Percentiles rank a stretch among this genome's conserved stretches.
phyloP scores from a whole-genome alignment of 169 alveolate species.

The Cyclospora cayetanensis region DNA sequence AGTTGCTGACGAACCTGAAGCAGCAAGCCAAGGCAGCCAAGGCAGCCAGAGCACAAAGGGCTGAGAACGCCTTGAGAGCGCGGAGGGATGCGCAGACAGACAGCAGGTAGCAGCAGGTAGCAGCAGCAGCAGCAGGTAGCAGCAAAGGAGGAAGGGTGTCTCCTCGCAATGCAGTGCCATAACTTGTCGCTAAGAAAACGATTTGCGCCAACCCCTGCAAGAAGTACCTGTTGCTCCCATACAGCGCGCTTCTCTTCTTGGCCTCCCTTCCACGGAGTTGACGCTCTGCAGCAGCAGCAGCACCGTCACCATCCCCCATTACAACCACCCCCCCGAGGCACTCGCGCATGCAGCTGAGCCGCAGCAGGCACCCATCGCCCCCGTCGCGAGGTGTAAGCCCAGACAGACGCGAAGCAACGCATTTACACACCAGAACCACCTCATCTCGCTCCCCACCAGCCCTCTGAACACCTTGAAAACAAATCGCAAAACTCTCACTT shows the following conservation, averaged over 20 bases:
- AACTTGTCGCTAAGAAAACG: no score
- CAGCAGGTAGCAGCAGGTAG: constrained; percentile 4
- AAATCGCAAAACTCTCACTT: background rate
- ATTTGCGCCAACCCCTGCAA: no score
- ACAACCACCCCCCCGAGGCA: background rate
- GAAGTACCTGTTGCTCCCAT: constrained; percentile 16
- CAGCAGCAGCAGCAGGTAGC: constrained; percentile 10
- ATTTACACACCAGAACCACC: background rate
- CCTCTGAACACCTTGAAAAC: background rate
- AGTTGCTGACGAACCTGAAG: constrained; percentile 44
- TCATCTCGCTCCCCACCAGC: constrained; percentile 14
- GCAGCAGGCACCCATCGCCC: background rate
- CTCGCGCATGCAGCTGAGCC: background rate
- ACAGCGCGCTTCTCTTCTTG: background rate
- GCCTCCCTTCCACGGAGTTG: constrained; percentile 14
- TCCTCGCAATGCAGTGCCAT: no score
- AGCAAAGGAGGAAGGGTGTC: no score
- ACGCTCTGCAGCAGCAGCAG: constrained; percentile 1
- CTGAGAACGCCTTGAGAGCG: background rate
- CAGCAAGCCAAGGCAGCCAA: no score
- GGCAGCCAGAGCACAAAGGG: no score
- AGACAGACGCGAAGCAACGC: background rate
- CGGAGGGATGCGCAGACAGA: background rate
- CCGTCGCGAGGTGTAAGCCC: background rate
- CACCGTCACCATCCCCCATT: background rate